A percentile compares a stretch with the other conserved stretches of the same genome.
Evolutionary conservation across 2,329 filamentous ascomycete genomes (phyloP).

Genomic region (Chaetomium globosum): DNA sequence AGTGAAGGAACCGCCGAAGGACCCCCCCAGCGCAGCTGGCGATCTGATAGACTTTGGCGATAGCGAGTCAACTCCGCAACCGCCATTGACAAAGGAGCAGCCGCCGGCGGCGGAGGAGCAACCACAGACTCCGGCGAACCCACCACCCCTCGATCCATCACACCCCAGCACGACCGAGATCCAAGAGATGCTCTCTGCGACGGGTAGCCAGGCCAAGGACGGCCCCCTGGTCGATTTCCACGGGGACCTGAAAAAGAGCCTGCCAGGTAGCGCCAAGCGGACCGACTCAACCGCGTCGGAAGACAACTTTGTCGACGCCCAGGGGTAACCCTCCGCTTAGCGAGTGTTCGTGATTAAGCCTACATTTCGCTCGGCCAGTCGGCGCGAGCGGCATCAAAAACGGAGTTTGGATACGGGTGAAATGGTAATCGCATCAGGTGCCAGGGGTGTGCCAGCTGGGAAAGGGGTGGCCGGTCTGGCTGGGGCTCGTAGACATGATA

Average conservation of each 20-base stretch:
- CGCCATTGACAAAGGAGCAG: background rate
- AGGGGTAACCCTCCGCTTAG: slow-evolving; percentile 28
- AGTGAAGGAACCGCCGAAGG: slow-evolving; percentile 28
- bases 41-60: slow-evolving; percentile 63
- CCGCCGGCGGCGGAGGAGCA: background rate
- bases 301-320: slow-evolving; percentile 48
- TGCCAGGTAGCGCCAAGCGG: slow-evolving; percentile 46
- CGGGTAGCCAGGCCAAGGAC: slow-evolving; percentile 49
- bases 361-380: background rate
- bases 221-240: slow-evolving; percentile 61
- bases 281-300: slow-evolving; percentile 44
- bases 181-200: slow-evolving; percentile 49
- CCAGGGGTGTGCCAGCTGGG: slow-evolving; percentile 10
- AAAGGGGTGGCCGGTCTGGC: slow-evolving; percentile 12
- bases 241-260: slow-evolving; percentile 54
- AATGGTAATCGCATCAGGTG: slow-evolving; percentile 19
- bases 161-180: slow-evolving; percentile 46
- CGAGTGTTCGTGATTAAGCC: background rate
- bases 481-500: slow-evolving; percentile 22
- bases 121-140: slow-evolving; percentile 15
- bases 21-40: slow-evolving; percentile 35
- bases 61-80: slow-evolving; percentile 32
- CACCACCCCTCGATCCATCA: slow-evolving; percentile 29
- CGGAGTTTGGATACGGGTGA: background rate
- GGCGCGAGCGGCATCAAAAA: slow-evolving; percentile 1